Percentiles rank a stretch among this genome's conserved stretches.
phyloP scores from a whole-genome alignment of 2,329 filamentous ascomycete species.

The Magnaporthiopsis rhizophila region DNA sequence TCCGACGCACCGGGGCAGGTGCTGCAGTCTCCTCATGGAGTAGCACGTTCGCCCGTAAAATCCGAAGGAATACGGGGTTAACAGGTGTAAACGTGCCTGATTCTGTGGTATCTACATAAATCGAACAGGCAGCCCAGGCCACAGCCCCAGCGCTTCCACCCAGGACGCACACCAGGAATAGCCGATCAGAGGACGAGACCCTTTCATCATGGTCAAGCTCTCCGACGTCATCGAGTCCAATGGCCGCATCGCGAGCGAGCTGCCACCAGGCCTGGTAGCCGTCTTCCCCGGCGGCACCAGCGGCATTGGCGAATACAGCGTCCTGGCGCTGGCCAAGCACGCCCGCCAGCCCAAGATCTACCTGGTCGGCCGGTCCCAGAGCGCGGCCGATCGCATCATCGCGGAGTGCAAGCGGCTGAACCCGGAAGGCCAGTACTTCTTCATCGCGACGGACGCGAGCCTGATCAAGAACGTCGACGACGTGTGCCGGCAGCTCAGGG shows the following conservation, averaged over 20 bases:
- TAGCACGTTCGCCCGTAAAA: too few relatives aligned
- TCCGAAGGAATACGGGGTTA: too few relatives aligned
- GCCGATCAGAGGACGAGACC: not conserved
- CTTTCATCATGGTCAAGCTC: slow-evolving; percentile 21
- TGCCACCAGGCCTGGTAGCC: slow-evolving; percentile 33
- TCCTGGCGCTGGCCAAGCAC: slow-evolving; percentile 34
- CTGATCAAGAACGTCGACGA: slow-evolving; percentile 39
- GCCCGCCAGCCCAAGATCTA: slow-evolving; percentile 33
- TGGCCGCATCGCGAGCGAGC: slow-evolving; percentile 10
- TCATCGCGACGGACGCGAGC: slow-evolving; percentile 36
- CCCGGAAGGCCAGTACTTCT: slow-evolving; percentile 34
- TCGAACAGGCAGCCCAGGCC: too few relatives aligned
- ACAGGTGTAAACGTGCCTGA: too few relatives aligned
- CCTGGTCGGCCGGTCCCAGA: slow-evolving; percentile 37
- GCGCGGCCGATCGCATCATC: slow-evolving; percentile 30
- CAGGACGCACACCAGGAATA: not conserved
- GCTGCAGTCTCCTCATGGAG: not conserved
- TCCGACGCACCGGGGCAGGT: too few relatives aligned
- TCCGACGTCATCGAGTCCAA: too few relatives aligned
- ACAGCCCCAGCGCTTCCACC: not conserved
- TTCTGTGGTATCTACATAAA: too few relatives aligned
- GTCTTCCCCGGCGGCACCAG: slow-evolving; percentile 44
- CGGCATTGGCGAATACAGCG: slow-evolving; percentile 39
- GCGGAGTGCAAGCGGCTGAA: slow-evolving; percentile 34
- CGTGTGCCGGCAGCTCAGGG: slow-evolving; percentile 39